These are phyloP conservation scores for Cynara cardunculus DNA, from an alignment of 129 eudicot genomes.

Conservation along the genomic window DNA sequence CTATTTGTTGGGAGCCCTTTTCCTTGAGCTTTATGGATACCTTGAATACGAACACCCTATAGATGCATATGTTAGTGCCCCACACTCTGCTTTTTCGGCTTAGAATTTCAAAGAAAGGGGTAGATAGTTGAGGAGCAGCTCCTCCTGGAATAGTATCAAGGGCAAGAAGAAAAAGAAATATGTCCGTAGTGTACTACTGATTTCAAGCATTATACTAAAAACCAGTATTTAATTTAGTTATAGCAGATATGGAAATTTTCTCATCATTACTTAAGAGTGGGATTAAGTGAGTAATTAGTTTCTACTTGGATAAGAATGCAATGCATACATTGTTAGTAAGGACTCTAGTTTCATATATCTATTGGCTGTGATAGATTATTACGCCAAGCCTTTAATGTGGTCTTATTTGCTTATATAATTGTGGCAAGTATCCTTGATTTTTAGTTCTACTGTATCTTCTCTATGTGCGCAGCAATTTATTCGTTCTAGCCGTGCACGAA, in stretches of 20 bases:
- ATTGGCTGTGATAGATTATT: neutral
- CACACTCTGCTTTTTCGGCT: neutral
- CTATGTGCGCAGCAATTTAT: slow-evolving; percentile 59
- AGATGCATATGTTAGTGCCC: neutral
- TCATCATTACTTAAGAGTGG: neutral
- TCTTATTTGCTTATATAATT: neutral
- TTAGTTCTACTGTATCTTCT: slow-evolving; percentile 15
- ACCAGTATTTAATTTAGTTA: neutral
- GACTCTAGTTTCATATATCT: neutral
- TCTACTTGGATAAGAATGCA: neutral
- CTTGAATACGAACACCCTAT: neutral
- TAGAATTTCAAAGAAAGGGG: neutral
- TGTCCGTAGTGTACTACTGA: neutral
- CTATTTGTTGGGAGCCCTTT: neutral
- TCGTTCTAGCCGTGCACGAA: slow-evolving; percentile 72
- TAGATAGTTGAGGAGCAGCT: neutral
- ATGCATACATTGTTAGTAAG: too few relatives aligned
- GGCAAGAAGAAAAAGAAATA: neutral
- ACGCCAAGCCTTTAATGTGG: neutral
- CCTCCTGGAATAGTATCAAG: neutral
- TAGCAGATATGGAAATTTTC: neutral
- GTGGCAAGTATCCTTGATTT: neutral
- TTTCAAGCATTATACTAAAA: neutral
- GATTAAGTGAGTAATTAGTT: neutral
- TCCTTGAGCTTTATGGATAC: neutral